Conservation (phyloP, 441 rosid genomes). For the Jatropha multifida region DNA sequence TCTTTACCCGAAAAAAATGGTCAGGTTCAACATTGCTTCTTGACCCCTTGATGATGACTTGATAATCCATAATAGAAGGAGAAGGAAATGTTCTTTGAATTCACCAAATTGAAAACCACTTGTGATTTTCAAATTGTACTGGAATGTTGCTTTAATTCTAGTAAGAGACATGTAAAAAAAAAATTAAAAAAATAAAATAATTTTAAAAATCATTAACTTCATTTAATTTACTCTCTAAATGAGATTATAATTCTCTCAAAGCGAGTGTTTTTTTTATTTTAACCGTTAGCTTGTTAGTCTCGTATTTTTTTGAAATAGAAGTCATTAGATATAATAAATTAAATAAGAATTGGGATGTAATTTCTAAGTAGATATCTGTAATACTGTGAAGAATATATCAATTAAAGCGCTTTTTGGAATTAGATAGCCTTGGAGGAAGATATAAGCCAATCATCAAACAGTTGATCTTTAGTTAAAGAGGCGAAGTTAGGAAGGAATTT, state of each 20-base stretch:
- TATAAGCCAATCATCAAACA: background rate
- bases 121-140: background rate
- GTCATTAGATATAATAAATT: background rate
- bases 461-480: background rate
- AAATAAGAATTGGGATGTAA: background rate
- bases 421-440: background rate
- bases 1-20: background rate
- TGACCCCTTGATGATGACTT: slow-evolving; percentile 1
- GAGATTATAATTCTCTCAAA: too few species aligned
- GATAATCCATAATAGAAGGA: background rate
- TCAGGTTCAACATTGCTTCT: background rate
- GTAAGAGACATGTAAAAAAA: too few species aligned
- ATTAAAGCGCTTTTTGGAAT: background rate
- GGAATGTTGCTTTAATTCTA: background rate
- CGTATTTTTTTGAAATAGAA: background rate
- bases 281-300: too few species aligned
- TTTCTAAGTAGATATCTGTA: background rate
- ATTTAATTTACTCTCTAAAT: too few species aligned
- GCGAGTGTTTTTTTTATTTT: too few species aligned
- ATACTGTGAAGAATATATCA: too few species aligned
- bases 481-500: background rate
- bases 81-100: background rate
- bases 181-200: too few species aligned
- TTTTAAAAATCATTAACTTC: too few species aligned
- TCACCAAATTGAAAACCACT: background rate